Evolutionary conservation across 768 basidiomycete genomes (phyloP).

Genomic region (Agrocybe praecox): DNA sequence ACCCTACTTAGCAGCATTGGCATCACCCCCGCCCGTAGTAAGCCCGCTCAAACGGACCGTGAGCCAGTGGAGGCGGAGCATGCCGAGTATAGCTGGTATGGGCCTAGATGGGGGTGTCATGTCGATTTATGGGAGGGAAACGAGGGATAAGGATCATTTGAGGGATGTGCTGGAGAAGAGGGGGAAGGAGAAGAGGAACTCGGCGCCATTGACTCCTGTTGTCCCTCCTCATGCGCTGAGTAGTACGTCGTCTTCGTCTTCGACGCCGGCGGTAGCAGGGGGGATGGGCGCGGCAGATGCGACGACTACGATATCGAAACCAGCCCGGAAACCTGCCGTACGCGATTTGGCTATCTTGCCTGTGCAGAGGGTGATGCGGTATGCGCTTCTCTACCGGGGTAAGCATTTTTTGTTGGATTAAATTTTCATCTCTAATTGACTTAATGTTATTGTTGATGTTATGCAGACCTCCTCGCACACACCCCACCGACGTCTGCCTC

Average conservation of each 20-base stretch:
- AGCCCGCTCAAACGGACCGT: conserved; percentile 22
- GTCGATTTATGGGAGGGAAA: conserved; percentile 9
- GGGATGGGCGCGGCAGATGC: neutral
- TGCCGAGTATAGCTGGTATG: conserved; percentile 19
- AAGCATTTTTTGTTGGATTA: conserved; percentile 22
- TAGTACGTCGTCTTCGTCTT: neutral
- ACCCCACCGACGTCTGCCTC: conserved; percentile 52
- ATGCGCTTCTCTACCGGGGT: conserved; percentile 65
- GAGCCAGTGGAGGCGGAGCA: conserved; percentile 24
- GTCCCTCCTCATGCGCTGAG: neutral
- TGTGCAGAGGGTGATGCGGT: conserved; percentile 65
- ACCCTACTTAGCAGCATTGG: too few species aligned
- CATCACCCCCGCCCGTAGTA: neutral
- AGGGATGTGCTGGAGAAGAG: conserved; percentile 1
- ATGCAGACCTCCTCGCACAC: conserved; percentile 52
- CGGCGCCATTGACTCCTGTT: neutral
- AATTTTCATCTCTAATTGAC: too few species aligned
- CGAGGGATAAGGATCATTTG: conserved; percentile 8
- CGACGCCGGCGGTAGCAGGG: neutral
- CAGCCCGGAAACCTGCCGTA: conserved; percentile 24
- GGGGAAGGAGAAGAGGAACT: neutral
- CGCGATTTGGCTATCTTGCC: conserved; percentile 68
- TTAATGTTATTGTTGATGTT: conserved; percentile 1
- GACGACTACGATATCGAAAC: conserved; percentile 3
- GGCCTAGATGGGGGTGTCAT: conserved; percentile 10